Base-by-base conservation (phyloP, 306 rosid genomes). In the Chamaecrista fasciculata region DNA sequence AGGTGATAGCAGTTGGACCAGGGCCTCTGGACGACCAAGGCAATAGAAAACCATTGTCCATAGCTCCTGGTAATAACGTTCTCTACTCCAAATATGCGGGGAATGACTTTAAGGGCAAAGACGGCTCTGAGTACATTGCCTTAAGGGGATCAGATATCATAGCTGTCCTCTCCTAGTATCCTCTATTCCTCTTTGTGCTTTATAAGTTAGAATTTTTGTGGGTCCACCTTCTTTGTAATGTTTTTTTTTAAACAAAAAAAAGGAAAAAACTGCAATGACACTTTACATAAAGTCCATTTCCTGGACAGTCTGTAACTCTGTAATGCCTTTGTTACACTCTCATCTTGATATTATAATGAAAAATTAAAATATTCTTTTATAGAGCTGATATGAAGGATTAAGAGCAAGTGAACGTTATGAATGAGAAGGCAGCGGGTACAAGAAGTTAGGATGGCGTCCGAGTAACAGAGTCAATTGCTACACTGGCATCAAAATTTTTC, bases 101-200 rank as follows among this genome's bases (percentile, higher is more conserved):
- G 53, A 92, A 83, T 19, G 96, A 92, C 76, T n/a, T n/a, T 92
- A 86, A 87, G 79, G 92, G 96, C 25, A 92, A 92, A 83, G 98
- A 92, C 61, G 98, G 98, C 37, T 80, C 62, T 0, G 84, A 89
- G 6, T 92, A 87, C 79, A 87, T 92, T 20, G 76, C 89, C 19
- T 76, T 92, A 73, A 84, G 95, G 70, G 82, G 72, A 81, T 79
- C 96, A 1, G 95, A 92, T 76, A 79, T 89, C 39, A 86, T 92
- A 24, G 98, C 95, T 37, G 78, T 86, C 31, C 91, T 92, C 34
- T 86, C 96, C 34, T 92, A 89, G 85, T 53, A 57, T 44, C 56
- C 0, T 14, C n/a, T n/a, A n/a, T n/a, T n/a, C 11, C 49, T 62
- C 25, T 57, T 65, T 69, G 28, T 29, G 58, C 24, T 68, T 70